Percentiles rank a stretch among this genome's conserved stretches.
Evolutionary conservation across 2,329 filamentous ascomycete species (phyloP).

Genomic region (Exophiala bonariae): DNA sequence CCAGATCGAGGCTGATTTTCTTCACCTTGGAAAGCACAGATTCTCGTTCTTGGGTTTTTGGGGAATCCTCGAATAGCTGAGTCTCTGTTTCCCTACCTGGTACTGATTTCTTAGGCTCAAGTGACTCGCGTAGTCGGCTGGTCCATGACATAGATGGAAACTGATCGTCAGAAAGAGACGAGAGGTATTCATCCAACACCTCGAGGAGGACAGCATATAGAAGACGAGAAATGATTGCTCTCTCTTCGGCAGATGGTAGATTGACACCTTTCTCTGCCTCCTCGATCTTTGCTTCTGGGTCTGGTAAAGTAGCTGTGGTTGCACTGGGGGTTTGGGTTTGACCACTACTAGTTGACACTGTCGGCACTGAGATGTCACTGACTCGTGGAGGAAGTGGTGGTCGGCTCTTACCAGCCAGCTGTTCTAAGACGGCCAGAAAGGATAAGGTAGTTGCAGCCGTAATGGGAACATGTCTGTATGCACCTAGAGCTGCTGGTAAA

Average conservation of each 20-base stretch:
- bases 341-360: slow-evolving; percentile 25
- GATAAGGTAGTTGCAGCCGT: slow-evolving; percentile 59
- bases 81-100: slow-evolving; percentile 51
- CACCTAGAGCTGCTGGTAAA: slow-evolving; percentile 60
- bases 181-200: slow-evolving; percentile 58
- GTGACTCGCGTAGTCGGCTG: slow-evolving; percentile 56
- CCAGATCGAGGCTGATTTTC: slow-evolving; percentile 13
- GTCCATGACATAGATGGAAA: slow-evolving; percentile 42
- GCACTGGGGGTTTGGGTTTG: slow-evolving; percentile 32
- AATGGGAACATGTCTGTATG: slow-evolving; percentile 56
- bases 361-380: slow-evolving; percentile 43
- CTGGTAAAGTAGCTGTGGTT: slow-evolving; percentile 40
- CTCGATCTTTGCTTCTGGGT: slow-evolving; percentile 56
- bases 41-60: slow-evolving; percentile 52
- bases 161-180: slow-evolving; percentile 17
- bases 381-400: slow-evolving; percentile 61
- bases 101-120: slow-evolving; percentile 53
- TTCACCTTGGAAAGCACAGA: slow-evolving; percentile 57
- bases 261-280: slow-evolving; percentile 52
- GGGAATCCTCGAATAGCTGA: slow-evolving; percentile 51
- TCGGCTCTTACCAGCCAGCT: slow-evolving; percentile 57
- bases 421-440: slow-evolving; percentile 58
- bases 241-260: slow-evolving; percentile 49
- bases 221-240: slow-evolving; percentile 52
- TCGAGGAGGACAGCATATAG: slow-evolving; percentile 65